Conservation (phyloP, 2,329 filamentous ascomycete species). For the Leptodontidium sp. region DNA sequence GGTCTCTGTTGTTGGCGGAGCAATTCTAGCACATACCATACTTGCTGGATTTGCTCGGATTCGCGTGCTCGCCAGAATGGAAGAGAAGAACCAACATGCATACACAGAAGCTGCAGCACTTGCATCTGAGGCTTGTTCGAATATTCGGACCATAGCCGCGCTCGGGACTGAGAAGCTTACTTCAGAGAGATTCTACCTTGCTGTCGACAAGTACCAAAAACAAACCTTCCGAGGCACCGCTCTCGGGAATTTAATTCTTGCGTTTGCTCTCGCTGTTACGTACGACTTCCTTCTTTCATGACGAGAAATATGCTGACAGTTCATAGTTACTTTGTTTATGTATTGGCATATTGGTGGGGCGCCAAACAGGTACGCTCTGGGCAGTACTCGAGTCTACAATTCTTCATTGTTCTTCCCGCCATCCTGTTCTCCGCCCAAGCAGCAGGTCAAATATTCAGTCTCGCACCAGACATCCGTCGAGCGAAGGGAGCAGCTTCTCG, state of each 20-base stretch:
- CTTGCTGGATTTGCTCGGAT: constrained; percentile 75
- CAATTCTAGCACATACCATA: constrained; percentile 73
- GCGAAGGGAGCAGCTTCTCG: constrained; percentile 68
- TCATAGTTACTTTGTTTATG: constrained; percentile 73
- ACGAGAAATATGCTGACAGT: constrained; percentile 49
- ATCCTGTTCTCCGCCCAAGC: constrained; percentile 77
- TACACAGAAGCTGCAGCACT: constrained; percentile 70
- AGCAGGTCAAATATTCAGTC: constrained; percentile 77
- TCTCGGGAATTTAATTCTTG: constrained; percentile 66
- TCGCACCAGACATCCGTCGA: constrained; percentile 77
- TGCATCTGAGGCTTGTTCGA: constrained; percentile 73
- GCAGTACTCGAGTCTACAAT: constrained; percentile 70
- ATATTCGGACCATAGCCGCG: constrained; percentile 68
- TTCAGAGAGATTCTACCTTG: constrained; percentile 60
- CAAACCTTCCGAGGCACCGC: constrained; percentile 60
- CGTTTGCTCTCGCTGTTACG: constrained; percentile 55
- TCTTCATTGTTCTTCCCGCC: constrained; percentile 76
- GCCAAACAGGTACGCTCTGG: constrained; percentile 73
- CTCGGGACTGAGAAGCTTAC: constrained; percentile 62
- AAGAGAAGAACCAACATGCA: constrained; percentile 69
- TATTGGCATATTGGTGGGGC: constrained; percentile 84
- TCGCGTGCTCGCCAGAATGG: constrained; percentile 66
- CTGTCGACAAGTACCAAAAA: constrained; percentile 58
- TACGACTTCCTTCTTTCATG: constrained; percentile 23
- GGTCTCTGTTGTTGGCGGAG: constrained; percentile 73